Percentiles rank a stretch among this genome's conserved stretches.
phyloP scores from a whole-genome alignment of 1,284 basidiomycete species.

The Mycena citricolor region DNA sequence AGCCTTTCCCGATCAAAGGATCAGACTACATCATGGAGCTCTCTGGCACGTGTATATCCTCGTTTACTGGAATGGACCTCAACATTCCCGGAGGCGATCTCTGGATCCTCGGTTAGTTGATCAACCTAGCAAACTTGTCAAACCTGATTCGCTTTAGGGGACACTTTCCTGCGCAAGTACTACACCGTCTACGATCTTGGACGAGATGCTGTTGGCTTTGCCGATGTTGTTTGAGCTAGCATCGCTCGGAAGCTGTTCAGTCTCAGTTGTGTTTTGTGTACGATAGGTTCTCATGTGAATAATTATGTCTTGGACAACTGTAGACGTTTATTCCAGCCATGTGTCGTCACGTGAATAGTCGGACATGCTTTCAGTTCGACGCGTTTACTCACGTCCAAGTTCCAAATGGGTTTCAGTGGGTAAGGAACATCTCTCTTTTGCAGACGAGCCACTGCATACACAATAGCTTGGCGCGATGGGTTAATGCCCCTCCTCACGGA shows the following conservation, averaged over 20 bases:
- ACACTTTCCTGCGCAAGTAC: constrained; percentile 86
- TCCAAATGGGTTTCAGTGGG: constrained; percentile 65
- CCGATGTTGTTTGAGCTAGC: too few species aligned
- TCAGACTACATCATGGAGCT: constrained; percentile 89
- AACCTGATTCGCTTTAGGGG: constrained; percentile 49
- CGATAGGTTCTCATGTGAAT: too few species aligned
- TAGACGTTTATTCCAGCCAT: too few species aligned
- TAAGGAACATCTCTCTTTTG: too few species aligned
- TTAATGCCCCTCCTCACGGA: constrained; percentile 71
- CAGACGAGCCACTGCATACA: too few species aligned
- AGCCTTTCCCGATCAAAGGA: constrained; percentile 78
- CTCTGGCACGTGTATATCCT: constrained; percentile 90
- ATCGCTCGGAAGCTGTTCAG: too few species aligned
- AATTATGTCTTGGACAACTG: too few species aligned
- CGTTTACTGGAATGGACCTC: constrained; percentile 93
- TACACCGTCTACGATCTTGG: constrained; percentile 95
- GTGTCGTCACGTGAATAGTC: too few species aligned
- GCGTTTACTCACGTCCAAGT: constrained; percentile 20
- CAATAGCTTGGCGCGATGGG: constrained; percentile 71
- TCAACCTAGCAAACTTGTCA: not conserved
- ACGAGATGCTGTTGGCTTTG: constrained; percentile 86
- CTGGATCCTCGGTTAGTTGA: constrained; percentile 86
- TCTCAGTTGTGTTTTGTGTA: too few species aligned
- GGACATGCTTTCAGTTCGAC: too few species aligned
- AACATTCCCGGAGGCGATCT: constrained; percentile 84